phyloP scores from a whole-genome alignment of 2,329 filamentous ascomycete species.

The Dactylellina parvicollis region DNA sequence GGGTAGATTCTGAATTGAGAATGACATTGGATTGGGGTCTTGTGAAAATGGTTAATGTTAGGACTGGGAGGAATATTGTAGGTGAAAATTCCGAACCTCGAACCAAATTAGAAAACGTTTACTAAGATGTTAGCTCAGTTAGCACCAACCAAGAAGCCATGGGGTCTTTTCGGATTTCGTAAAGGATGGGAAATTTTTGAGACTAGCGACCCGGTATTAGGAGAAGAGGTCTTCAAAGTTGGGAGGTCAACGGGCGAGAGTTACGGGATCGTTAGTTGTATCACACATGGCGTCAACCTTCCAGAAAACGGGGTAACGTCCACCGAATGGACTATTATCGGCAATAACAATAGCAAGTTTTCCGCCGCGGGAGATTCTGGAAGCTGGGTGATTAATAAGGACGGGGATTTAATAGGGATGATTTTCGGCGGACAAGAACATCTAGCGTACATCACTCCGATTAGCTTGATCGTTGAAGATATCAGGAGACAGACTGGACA shows the following conservation, averaged over 20 bases:
- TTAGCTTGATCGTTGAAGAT: neutral
- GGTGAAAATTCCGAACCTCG: neutral
- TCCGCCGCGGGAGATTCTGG: constrained; percentile 1
- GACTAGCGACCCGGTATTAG: neutral
- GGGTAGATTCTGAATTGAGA: neutral
- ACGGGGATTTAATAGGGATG: neutral
- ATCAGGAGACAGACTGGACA: neutral
- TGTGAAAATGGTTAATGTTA: neutral
- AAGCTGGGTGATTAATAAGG: constrained; percentile 11
- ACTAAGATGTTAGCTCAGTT: neutral
- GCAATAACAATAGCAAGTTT: neutral
- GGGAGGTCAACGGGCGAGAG: neutral
- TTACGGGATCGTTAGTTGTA: neutral
- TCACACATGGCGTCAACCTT: neutral
- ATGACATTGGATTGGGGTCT: neutral
- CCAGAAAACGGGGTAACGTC: neutral
- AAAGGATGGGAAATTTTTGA: neutral
- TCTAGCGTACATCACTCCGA: neutral
- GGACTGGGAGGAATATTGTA: neutral
- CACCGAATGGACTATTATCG: neutral
- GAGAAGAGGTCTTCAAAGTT: neutral
- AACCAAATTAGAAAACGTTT: no score
- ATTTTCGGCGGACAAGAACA: neutral
- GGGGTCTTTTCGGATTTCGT: neutral
- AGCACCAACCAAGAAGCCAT: neutral